Evolutionary conservation across 495 filamentous ascomycete species (phyloP).

Genomic region (Aspergillus bertholletiae): DNA sequence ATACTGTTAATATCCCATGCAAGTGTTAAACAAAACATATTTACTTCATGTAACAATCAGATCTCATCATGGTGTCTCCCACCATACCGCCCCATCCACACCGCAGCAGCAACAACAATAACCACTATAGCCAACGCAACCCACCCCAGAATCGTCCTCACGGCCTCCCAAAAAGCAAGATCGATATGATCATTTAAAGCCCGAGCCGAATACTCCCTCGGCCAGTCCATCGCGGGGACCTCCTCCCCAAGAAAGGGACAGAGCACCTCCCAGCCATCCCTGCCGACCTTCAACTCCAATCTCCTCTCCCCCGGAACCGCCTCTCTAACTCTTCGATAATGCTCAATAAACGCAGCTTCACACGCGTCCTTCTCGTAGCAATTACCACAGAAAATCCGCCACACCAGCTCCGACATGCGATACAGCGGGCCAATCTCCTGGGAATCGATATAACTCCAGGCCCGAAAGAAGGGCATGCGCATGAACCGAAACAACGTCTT

Average conservation of each 20-base stretch:
- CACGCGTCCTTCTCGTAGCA: background rate
- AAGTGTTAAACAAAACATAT: too few species aligned
- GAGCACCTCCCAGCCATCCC: conserved; percentile 6
- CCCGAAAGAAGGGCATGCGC: background rate
- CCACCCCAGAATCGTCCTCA: background rate
- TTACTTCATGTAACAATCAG: too few species aligned
- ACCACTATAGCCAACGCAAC: background rate
- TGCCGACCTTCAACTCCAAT: conserved; percentile 4
- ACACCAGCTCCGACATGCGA: background rate
- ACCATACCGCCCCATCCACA: background rate
- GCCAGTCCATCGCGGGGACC: background rate
- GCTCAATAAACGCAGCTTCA: background rate
- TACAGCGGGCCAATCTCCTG: conserved; percentile 1
- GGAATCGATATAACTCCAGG: background rate
- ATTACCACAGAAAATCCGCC: background rate
- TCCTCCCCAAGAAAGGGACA: background rate
- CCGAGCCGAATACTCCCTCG: background rate
- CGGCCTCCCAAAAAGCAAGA: background rate
- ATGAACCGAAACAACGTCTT: conserved; percentile 3
- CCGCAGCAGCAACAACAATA: background rate
- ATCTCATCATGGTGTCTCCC: too few species aligned
- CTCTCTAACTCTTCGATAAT: background rate
- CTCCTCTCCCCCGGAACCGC: background rate
- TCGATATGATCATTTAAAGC: conserved; percentile 1
- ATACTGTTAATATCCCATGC: too few species aligned